Base-by-base conservation (phyloP, 495 filamentous ascomycete species). In the Neurospora hispaniola region DNA sequence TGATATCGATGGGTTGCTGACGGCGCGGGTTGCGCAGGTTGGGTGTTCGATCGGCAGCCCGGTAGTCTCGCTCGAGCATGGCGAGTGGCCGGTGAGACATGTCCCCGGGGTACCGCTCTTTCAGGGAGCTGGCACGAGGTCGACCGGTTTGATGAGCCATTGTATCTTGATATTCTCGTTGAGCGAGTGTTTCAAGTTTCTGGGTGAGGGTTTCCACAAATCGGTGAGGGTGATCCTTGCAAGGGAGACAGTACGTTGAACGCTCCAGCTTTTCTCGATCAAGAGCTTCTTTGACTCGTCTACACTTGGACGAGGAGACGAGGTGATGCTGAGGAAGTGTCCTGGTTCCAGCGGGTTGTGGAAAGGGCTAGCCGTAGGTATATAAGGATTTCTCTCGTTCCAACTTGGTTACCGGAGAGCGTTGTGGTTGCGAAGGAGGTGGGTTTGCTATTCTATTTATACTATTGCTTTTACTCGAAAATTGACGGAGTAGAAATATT, bases 1-100 rank as follows among this genome's bases (percentile, higher is more conserved):
- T 94, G 14, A 85, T 84, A 77, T 99, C 96, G 18, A 92, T 89
- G 12, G 90, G 83, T 70, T 88, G 88, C 70, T 86, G 89, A 74
- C 87, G 88, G 9, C 87, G 79, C n/a, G 71, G 75, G 43, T 85
- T 78, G 71, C 73, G 79, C 3, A 92, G 85, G 78, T 90, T 89
- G 0, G 86, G 88, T 3, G 87, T 80, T 20, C 89, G 87, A 72
- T 91, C 76, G 5, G 91, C 91, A n/a, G 82, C 81, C 70, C 87
- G 90, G 40, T 81, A 80, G 11, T 91, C 87, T 5, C 83, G 82
- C 66, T 82, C 84, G 71, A 93, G 81, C 71, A 88, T 83, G 66
- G 89, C 88, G 12, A 93, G 84, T 0, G 91, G 91, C 12, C 87
- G 77, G 70, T 88, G 84, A n/a, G 84, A 86, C 80, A 85, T 87